A percentile compares a stretch with the other conserved stretches of the same genome.
Conservation (phyloP, 768 basidiomycete species). For the Tricholomella constricta region DNA sequence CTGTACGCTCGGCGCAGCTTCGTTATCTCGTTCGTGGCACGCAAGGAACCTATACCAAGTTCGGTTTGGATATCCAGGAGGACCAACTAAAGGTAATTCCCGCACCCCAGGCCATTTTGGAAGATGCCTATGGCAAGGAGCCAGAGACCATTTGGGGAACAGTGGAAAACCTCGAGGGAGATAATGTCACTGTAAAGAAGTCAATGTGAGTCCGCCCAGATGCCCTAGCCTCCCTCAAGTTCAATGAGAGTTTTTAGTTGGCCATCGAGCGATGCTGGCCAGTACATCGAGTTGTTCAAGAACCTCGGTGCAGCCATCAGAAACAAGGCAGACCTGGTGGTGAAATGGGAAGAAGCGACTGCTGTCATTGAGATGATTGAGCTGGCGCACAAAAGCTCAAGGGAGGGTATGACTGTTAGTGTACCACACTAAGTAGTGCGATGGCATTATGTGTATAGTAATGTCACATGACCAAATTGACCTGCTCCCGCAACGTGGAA, state of each 20-base stretch:
- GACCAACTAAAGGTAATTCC: slow-evolving; percentile 65
- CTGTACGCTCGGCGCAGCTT: slow-evolving; percentile 63
- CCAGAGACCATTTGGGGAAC: slow-evolving; percentile 64
- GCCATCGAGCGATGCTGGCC: slow-evolving; percentile 60
- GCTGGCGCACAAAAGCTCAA: slow-evolving; percentile 66
- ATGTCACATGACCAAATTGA: slow-evolving; percentile 9
- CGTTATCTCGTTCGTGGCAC: slow-evolving; percentile 76
- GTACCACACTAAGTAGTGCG: slow-evolving; percentile 23
- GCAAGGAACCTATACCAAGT: slow-evolving; percentile 72
- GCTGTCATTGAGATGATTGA: slow-evolving; percentile 78
- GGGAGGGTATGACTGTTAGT: slow-evolving; percentile 48
- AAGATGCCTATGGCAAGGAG: slow-evolving; percentile 57
- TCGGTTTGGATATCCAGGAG: slow-evolving; percentile 80
- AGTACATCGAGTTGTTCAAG: slow-evolving; percentile 62
- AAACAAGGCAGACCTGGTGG: slow-evolving; percentile 49
- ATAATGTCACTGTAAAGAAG: slow-evolving; percentile 42
- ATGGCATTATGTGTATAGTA: slow-evolving; percentile 5
- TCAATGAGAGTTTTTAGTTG: slow-evolving; percentile 44
- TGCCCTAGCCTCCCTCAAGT: background rate
- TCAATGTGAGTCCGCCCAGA: slow-evolving; percentile 31
- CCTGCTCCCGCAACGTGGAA: slow-evolving; percentile 23
- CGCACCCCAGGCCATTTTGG: slow-evolving; percentile 46
- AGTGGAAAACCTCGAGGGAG: slow-evolving; percentile 54
- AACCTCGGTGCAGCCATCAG: slow-evolving; percentile 68
- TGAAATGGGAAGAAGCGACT: slow-evolving; percentile 77